Evolutionary conservation across 2,329 filamentous ascomycete genomes (phyloP).

Genomic region (Conoideocrella luteorostrata): DNA sequence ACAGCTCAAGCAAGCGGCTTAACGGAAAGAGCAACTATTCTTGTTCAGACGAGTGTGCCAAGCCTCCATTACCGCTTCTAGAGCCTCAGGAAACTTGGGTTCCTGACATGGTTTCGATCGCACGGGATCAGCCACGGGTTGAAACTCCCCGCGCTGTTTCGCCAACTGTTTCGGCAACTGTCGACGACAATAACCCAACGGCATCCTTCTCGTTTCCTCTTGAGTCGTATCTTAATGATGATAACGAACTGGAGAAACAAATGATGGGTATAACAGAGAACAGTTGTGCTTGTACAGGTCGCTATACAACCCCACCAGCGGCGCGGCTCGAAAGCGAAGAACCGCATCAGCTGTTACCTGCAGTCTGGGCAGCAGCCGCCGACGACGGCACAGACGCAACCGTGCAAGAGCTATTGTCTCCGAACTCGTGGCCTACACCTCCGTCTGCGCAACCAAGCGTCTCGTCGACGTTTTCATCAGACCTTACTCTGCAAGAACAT

Average conservation of each 20-base stretch:
- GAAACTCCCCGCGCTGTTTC: background rate
- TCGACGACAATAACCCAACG: too few species aligned
- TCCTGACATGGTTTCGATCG: background rate
- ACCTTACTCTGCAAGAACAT: background rate
- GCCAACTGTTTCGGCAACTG: too few species aligned
- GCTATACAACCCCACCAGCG: background rate
- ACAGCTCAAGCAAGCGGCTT: background rate
- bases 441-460: background rate
- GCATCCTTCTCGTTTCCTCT: constrained; percentile 2
- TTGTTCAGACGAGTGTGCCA: background rate
- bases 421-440: background rate
- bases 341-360: too few species aligned
- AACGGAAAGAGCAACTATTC: background rate
- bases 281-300: background rate
- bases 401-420: background rate
- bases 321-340: background rate
- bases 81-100: background rate
- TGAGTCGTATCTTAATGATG: constrained; percentile 4
- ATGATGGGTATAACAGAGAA: background rate
- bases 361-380: background rate
- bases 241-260: constrained; percentile 4
- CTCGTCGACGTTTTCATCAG: constrained; percentile 6
- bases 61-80: constrained; percentile 5
- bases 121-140: background rate
- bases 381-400: background rate